A percentile compares a stretch with the other conserved stretches of the same genome.
Conservation (phyloP, 768 basidiomycete species). For the Clitopilus passeckerianus region DNA sequence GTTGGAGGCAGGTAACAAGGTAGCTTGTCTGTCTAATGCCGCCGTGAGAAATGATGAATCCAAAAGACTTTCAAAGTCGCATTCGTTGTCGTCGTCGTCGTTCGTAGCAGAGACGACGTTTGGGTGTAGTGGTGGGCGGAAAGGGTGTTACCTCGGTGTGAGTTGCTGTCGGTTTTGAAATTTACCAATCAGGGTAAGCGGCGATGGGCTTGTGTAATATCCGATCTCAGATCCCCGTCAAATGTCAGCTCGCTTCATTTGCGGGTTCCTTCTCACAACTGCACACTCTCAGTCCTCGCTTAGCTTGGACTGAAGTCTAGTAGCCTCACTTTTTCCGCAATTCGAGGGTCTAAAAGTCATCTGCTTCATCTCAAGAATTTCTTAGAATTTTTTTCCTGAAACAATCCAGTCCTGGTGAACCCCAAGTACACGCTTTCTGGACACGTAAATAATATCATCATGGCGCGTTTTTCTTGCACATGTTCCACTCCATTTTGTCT, state of each 20-base stretch:
- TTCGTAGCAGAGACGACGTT: neutral
- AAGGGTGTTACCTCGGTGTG: conserved; percentile 4
- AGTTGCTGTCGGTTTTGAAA: conserved; percentile 5
- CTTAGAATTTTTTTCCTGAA: neutral
- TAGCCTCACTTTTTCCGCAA: neutral
- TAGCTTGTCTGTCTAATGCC: neutral
- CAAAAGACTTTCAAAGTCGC: neutral
- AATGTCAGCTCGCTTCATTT: conserved; percentile 1
- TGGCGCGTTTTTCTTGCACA: neutral
- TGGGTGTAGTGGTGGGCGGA: neutral
- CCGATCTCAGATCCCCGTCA: conserved; percentile 14
- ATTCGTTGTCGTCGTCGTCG: neutral
- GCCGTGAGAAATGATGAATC: neutral
- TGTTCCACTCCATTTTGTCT: neutral
- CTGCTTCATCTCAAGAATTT: neutral
- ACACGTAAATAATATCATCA: neutral
- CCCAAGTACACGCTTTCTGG: neutral
- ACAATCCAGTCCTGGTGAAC: neutral
- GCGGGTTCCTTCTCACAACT: neutral
- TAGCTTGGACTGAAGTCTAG: neutral
- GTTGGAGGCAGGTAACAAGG: neutral
- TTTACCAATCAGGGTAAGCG: conserved; percentile 10
- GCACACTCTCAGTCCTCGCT: conserved; percentile 1
- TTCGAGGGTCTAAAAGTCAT: neutral
- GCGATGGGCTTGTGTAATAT: conserved; percentile 2